Conservation (phyloP, 768 basidiomycete species). For the Tulasnella calospora region DNA sequence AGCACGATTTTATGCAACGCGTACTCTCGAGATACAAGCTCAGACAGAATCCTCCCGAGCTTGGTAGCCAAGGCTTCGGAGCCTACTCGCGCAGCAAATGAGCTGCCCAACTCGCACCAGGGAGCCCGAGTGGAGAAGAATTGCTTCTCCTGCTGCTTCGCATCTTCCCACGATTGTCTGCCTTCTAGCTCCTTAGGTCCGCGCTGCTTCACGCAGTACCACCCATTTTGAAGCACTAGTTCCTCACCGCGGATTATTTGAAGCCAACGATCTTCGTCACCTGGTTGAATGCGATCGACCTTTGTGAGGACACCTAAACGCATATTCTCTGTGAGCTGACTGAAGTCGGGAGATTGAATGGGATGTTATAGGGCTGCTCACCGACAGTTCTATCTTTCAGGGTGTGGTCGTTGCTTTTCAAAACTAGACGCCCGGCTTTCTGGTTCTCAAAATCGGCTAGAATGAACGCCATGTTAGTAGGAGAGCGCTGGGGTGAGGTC, state of each 20-base stretch:
- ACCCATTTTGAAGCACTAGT: conserved; percentile 50
- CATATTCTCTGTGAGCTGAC: neutral
- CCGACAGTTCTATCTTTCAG: conserved; percentile 66
- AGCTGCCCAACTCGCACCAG: neutral
- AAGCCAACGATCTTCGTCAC: conserved; percentile 56
- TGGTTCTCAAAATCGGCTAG: conserved; percentile 78
- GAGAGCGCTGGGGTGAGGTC: neutral
- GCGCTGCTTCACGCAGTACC: conserved; percentile 57
- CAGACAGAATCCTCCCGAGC: conserved; percentile 57
- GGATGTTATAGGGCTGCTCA: conserved; percentile 66
- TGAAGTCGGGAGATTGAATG: neutral
- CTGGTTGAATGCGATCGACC: conserved; percentile 58
- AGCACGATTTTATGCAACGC: conserved; percentile 12
- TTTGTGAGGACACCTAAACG: conserved; percentile 67
- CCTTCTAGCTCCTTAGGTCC: conserved; percentile 47
- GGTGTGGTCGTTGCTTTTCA: conserved; percentile 51
- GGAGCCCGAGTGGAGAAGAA: conserved; percentile 44
- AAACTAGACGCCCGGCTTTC: conserved; percentile 62
- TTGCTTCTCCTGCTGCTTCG: conserved; percentile 50
- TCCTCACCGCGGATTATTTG: conserved; percentile 21
- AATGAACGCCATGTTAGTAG: neutral
- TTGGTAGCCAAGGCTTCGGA: conserved; percentile 29
- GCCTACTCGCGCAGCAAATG: neutral
- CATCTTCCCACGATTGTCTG: conserved; percentile 56
- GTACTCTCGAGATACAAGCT: conserved; percentile 58